Base-by-base conservation (phyloP, 306 rosid genomes). In the Parietaria judaica region DNA sequence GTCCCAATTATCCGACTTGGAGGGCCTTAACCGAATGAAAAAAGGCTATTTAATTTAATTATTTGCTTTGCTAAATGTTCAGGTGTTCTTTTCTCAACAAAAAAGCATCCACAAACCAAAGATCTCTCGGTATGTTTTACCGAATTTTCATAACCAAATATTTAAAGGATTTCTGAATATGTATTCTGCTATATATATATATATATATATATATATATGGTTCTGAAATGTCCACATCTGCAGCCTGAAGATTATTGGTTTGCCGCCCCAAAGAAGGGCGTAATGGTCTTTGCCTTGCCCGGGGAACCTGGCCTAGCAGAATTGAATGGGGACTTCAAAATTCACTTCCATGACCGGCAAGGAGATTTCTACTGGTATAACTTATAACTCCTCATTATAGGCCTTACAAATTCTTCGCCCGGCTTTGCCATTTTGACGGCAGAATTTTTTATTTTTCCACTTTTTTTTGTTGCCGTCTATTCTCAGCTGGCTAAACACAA, bases 281-380 rank as follows among this genome's bases (percentile, higher is more conserved):
- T 88, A 56, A 88, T 94, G 95, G 99, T 94, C 70, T 94, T 94
- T 72, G 97, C 94, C 6, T 71, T 88, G 76, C 99, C 95, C 2
- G 99, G 99, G 75, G 97, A 94, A 72, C 97, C 95, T 17, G 99
- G 99, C 71, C 84, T 94, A 68, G 79, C 99, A 5, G 97, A 94
- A 72, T 66, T 94, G 68, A 65, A 55, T 55, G 99, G 99, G 73
- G 99, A 94, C 79, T 84, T 94, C 83, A 94, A 88, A 81, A 78
- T 94, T 74, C 97, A 88, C 66, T 94, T 94, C 56, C 97, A 86
- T 38, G 94, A 88, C 41, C 95, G 97, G 48, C 97, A 88, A 76
- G 99, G 99, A 79, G 97, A 94, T 74, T 94, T 88, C 81, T 88
- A 88, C 79, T 94, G 95, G 99, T 94, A 67, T 23, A 23, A 65